Evolutionary conservation across 495 filamentous ascomycete genomes (phyloP).

Genomic region (Corynascus novoguineensis): DNA sequence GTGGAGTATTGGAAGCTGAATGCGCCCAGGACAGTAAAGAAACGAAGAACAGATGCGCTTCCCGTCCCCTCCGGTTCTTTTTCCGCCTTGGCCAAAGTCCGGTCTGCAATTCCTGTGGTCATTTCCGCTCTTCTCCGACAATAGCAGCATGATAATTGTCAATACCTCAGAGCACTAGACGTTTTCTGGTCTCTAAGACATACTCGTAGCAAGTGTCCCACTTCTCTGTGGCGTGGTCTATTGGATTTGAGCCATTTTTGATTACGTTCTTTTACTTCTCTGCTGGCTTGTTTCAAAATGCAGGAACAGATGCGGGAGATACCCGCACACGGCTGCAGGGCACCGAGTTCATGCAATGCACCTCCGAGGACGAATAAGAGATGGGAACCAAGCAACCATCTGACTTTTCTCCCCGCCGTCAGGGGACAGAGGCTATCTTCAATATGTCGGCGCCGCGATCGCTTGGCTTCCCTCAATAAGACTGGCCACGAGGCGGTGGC

Average conservation of each 20-base stretch:
- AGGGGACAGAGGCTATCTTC: conserved; percentile 4
- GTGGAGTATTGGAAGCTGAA: neutral
- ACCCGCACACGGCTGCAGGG: conserved; percentile 2
- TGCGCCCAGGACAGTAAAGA: neutral
- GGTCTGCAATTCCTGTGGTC: neutral
- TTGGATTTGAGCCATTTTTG: neutral
- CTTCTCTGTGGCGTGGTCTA: conserved; percentile 1
- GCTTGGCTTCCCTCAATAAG: conserved; percentile 7
- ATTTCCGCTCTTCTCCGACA: neutral
- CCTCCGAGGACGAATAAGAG: neutral
- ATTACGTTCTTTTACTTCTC: neutral
- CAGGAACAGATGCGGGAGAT: conserved; percentile 1
- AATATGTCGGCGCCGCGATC: conserved; percentile 1
- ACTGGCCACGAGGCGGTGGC: neutral
- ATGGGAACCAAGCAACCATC: neutral
- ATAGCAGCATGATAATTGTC: no score
- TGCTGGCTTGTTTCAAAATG: neutral
- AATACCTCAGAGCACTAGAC: neutral
- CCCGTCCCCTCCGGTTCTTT: neutral
- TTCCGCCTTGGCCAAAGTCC: neutral
- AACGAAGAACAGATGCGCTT: neutral
- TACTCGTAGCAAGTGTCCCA: neutral
- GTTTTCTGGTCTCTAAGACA: neutral
- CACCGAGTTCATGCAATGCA: neutral
- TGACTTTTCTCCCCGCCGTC: neutral